Evolutionary conservation across 1,139 yeast genomes (phyloP), one percentile per base, ranked within the genome.

Genomic region (Kodamaea suecica): DNA sequence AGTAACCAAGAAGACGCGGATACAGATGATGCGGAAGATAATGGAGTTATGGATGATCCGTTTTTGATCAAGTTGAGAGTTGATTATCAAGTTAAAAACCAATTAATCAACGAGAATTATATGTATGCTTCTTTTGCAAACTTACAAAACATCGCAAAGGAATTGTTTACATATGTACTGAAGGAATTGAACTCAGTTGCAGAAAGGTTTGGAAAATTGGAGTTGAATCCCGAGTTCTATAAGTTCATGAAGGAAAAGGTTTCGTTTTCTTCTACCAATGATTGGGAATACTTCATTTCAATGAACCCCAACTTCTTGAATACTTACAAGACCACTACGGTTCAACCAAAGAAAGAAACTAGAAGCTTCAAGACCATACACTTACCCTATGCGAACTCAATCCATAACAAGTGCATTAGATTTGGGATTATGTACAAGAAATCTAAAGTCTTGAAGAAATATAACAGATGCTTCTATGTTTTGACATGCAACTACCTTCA

Each of bases 401-500:
- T 69, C 27, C 76, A 70, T 40, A 66, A 63, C 47, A 69, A 69
- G 48, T 70, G 75, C 45, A 56, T 70, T 29, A 52, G 74, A 30
- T 67, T 61, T 41, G 76, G 76, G 5, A 49, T 57, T 27, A 52
- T 70, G 44, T 69, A 67, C 50, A 66, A 65, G 46, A 70, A 70
- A 44, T 65, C 64, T 36, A 70, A 66, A 45, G 43, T 70, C 23
- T 50, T 69, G 44, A 70, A 70, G 44, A 66, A 61, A 35, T 70
- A 70, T 42, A 63, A 57, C 29, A 48, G 67, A 11, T 55, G 48
- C 46, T 68, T 61, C 45, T 69, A 66, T 38, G 56, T 70, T 16
- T 59, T 70, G 44, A 65, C 73, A 2, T 65, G 74, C 45, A 70
- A 69, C 47, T 70, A 64, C 41, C 50, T 70, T 21, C 76, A 70